Conservation (phyloP, 345 rosid species). For the Moringa oleifera region DNA sequence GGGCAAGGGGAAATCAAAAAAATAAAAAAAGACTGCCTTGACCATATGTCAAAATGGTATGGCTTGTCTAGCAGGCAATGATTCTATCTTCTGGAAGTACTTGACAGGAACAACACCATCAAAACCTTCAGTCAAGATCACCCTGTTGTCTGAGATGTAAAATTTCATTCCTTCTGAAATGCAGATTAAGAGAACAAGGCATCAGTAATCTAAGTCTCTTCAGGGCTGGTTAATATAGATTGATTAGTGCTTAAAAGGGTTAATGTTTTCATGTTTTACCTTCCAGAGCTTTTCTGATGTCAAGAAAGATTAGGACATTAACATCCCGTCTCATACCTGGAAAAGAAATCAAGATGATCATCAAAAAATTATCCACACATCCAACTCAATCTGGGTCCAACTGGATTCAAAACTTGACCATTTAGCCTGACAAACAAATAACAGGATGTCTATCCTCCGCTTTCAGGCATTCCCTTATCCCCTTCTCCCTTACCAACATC, state of each 20-base stretch:
- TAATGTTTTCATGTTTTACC: constrained; percentile 37
- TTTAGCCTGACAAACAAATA: not conserved
- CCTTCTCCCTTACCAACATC: not conserved
- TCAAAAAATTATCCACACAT: not conserved
- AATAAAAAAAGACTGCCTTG: not conserved
- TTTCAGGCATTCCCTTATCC: too few species aligned
- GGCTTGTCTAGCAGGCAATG: constrained; percentile 63
- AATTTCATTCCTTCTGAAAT: constrained; percentile 72
- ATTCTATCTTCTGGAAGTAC: constrained; percentile 68
- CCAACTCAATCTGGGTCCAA: not conserved
- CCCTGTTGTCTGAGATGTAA: constrained; percentile 82
- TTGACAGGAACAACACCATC: constrained; percentile 68
- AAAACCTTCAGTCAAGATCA: constrained; percentile 85
- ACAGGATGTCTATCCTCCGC: not conserved
- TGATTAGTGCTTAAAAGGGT: not conserved
- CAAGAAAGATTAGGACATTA: constrained; percentile 62
- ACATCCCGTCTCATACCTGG: constrained; percentile 80
- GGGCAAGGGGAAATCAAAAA: not conserved
- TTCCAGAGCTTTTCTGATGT: constrained; percentile 77
- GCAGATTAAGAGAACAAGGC: not conserved
- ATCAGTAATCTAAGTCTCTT: not conserved
- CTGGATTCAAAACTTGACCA: not conserved
- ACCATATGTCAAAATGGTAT: constrained; percentile 26
- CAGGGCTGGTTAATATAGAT: not conserved
- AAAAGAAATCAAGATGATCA: constrained; percentile 6